Evolutionary conservation across 2,329 filamentous ascomycete species (phyloP).

Genomic region (Fusarium avenaceum): DNA sequence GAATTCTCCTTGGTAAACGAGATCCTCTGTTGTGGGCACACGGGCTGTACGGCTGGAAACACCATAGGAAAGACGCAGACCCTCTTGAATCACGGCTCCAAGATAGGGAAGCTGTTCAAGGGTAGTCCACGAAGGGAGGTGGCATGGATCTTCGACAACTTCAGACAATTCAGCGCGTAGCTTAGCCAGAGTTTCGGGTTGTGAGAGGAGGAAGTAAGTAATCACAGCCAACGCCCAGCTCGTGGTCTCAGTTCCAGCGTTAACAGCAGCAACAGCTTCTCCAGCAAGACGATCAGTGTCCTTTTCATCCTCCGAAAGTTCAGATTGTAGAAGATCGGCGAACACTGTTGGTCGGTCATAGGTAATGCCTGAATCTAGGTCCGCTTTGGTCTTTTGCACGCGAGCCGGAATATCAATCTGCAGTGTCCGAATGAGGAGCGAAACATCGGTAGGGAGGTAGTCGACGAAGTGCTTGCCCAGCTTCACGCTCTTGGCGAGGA

Average conservation of each 20-base stretch:
- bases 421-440: constrained; percentile 5
- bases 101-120: constrained; percentile 21
- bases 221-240: constrained; percentile 31
- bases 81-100: constrained; percentile 1
- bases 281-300: neutral
- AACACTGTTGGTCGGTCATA: constrained; percentile 26
- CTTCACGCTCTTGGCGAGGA: constrained; percentile 19
- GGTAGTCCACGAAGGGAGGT: constrained; percentile 21
- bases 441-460: neutral
- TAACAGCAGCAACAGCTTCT: constrained; percentile 19
- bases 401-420: constrained; percentile 22
- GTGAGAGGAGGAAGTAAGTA: constrained; percentile 20
- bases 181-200: neutral
- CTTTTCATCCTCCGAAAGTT: constrained; percentile 14
- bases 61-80: constrained; percentile 14
- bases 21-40: constrained; percentile 15
- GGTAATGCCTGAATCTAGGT: constrained; percentile 6
- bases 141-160: constrained; percentile 11
- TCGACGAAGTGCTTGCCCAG: constrained; percentile 14
- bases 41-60: constrained; percentile 25
- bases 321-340: constrained; percentile 12
- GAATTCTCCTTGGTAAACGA: constrained; percentile 8
- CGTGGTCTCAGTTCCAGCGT: constrained; percentile 24
- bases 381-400: constrained; percentile 16
- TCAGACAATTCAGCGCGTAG: neutral